A percentile compares a stretch with the other conserved stretches of the same genome.
Evolutionary conservation across 164 flowering plant genomes (phyloP).

Genomic region (Umbilicus rupestris): DNA sequence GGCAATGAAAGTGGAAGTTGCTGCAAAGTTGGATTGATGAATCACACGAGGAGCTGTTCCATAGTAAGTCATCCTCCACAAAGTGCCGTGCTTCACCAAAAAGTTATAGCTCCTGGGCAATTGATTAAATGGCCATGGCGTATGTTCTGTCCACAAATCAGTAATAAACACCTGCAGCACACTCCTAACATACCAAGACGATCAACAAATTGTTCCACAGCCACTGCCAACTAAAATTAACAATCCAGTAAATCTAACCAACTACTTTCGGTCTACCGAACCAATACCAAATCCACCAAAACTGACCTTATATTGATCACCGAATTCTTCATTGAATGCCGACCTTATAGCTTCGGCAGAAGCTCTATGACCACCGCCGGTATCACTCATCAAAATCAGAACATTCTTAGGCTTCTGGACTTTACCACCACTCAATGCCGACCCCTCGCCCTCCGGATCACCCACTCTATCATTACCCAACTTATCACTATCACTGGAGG

Average conservation of each 20-base stretch:
- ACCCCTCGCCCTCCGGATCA: slow-evolving; percentile 38
- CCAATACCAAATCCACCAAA: neutral
- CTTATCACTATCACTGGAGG: slow-evolving; percentile 16
- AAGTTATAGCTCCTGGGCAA: slow-evolving; percentile 91
- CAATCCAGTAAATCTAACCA: neutral
- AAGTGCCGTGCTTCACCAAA: slow-evolving; percentile 82
- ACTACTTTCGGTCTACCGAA: neutral
- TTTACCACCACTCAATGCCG: slow-evolving; percentile 35
- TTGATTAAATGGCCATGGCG: slow-evolving; percentile 99
- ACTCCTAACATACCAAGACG: slow-evolving; percentile 28
- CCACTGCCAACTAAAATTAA: neutral
- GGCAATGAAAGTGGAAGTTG: slow-evolving; percentile 86
- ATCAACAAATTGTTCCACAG: neutral
- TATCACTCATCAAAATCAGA: slow-evolving; percentile 94
- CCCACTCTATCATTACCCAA: slow-evolving; percentile 31
- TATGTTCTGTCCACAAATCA: slow-evolving; percentile 96
- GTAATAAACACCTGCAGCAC: slow-evolving; percentile 81
- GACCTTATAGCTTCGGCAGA: slow-evolving; percentile 96
- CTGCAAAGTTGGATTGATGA: slow-evolving; percentile 92
- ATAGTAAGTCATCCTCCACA: slow-evolving; percentile 93
- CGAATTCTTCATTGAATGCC: slow-evolving; percentile 68
- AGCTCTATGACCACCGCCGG: slow-evolving; percentile 98
- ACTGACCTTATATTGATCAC: slow-evolving; percentile 81
- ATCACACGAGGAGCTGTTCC: slow-evolving; percentile 72
- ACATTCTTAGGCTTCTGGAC: slow-evolving; percentile 47